Percentiles rank a stretch among this genome's conserved stretches.
These are phyloP conservation scores for Xylaria longipes DNA, from an alignment of 495 filamentous ascomycete species.

Conservation along the genomic window DNA sequence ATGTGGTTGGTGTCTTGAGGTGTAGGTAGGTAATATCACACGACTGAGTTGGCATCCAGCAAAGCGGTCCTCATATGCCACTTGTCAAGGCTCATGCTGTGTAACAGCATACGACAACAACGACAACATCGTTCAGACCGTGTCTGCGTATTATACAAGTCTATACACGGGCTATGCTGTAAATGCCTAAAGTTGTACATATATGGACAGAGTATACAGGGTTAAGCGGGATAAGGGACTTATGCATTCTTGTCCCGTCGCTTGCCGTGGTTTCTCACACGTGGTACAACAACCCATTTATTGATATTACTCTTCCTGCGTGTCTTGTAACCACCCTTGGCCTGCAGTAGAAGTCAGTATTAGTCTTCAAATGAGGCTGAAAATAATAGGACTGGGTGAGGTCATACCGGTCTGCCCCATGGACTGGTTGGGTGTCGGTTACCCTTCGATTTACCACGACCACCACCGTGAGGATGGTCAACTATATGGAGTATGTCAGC, in stretches of 20 bases:
- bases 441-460: conserved; percentile 98
- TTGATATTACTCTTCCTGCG: conserved; percentile 76
- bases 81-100: background rate
- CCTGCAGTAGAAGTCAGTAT: conserved; percentile 58
- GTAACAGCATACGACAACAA: background rate
- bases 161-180: conserved; percentile 35
- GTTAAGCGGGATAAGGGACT: conserved; percentile 15
- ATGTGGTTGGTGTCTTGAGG: background rate
- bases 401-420: conserved; percentile 91
- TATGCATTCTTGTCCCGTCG: conserved; percentile 57
- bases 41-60: background rate
- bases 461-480: conserved; percentile 98
- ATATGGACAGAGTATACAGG: conserved; percentile 37
- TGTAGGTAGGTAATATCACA: background rate
- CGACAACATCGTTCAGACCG: conserved; percentile 2
- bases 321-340: conserved; percentile 98
- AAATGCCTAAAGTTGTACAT: conserved; percentile 34
- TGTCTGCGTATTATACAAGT: conserved; percentile 36
- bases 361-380: conserved; percentile 16
- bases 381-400: conserved; percentile 11
- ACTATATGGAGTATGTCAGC: conserved; percentile 49
- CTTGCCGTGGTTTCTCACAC: conserved; percentile 80
- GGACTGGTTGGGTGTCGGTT: conserved; percentile 92
- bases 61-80: background rate
- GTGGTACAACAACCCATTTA: conserved; percentile 77